Percentiles rank a stretch among this genome's conserved stretches.
These are phyloP conservation scores for Flaveria sonorensis DNA, from an alignment of 129 eudicot genomes.

Conservation along the genomic window DNA sequence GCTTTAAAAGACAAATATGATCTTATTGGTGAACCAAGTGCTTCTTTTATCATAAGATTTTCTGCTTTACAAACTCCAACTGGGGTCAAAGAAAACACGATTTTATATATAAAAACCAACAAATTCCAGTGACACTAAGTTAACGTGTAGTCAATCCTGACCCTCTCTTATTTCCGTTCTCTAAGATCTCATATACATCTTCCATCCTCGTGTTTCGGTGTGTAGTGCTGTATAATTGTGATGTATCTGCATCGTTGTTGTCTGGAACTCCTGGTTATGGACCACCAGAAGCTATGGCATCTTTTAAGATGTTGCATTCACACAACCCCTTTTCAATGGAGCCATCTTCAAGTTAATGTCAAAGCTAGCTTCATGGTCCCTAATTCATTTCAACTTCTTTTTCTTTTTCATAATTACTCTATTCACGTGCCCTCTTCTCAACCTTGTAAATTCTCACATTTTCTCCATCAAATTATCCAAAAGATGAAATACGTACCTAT, in stretches of 20 bases:
- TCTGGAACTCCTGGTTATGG: constrained; percentile 42
- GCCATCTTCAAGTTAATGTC: constrained; percentile 39
- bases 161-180: too few relatives aligned
- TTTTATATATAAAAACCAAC: too few relatives aligned
- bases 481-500: too few relatives aligned
- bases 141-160: too few relatives aligned
- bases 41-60: too few relatives aligned
- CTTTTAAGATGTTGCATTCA: constrained; percentile 47
- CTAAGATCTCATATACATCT: too few relatives aligned
- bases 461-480: neutral
- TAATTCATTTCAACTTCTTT: constrained; percentile 28
- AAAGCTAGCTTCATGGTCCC: constrained; percentile 38
- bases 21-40: too few relatives aligned
- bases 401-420: constrained; percentile 17
- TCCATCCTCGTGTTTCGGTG: constrained; percentile 3
- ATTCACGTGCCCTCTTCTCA: constrained; percentile 37
- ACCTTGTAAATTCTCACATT: constrained; percentile 20
- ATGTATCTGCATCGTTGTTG: constrained; percentile 35
- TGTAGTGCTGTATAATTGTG: constrained; percentile 13
- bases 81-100: too few relatives aligned
- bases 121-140: too few relatives aligned
- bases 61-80: too few relatives aligned
- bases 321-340: constrained; percentile 38
- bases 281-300: constrained; percentile 44
- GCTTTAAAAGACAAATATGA: too few relatives aligned